Conservation (phyloP, 371 early-diverging fungal genomes). For the Funneliformis caledonium region DNA sequence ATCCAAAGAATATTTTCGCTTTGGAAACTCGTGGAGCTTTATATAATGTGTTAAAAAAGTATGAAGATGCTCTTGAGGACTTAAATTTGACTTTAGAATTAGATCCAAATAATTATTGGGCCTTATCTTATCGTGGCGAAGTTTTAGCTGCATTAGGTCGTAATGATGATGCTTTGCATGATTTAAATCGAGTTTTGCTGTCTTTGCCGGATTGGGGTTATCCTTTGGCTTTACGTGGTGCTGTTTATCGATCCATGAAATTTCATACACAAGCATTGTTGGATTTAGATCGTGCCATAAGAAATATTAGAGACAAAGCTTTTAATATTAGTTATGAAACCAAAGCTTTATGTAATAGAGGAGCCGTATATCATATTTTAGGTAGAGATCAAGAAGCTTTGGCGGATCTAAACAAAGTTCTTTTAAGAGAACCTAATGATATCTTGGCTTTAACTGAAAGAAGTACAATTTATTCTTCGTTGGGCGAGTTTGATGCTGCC, state of each 20-base stretch:
- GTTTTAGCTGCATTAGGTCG: constrained; percentile 6
- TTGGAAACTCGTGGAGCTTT: constrained; percentile 21
- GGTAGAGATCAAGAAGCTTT: constrained; percentile 1
- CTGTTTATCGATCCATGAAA: constrained; percentile 23
- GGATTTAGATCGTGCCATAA: constrained; percentile 23
- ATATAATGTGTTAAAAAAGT: constrained; percentile 10
- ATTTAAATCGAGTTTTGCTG: constrained; percentile 24
- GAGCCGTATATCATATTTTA: not conserved
- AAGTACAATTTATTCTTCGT: constrained; percentile 1
- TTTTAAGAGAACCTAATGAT: constrained; percentile 13
- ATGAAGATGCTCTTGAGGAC: constrained; percentile 13
- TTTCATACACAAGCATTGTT: not conserved
- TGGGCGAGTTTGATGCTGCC: constrained; percentile 3
- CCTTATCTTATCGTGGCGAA: constrained; percentile 18
- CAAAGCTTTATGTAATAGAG: constrained; percentile 20
- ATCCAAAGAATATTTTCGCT: constrained; percentile 9
- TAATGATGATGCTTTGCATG: constrained; percentile 26
- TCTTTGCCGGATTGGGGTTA: not conserved
- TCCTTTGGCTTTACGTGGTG: constrained; percentile 32
- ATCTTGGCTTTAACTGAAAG: constrained; percentile 5
- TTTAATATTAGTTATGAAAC: constrained; percentile 12
- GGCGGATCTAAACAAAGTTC: constrained; percentile 6
- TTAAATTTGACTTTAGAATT: constrained; percentile 10
- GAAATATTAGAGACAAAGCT: not conserved
- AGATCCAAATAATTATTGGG: not conserved